Base-by-base conservation (phyloP, 306 rosid species). In the Cucumis hystrix region DNA sequence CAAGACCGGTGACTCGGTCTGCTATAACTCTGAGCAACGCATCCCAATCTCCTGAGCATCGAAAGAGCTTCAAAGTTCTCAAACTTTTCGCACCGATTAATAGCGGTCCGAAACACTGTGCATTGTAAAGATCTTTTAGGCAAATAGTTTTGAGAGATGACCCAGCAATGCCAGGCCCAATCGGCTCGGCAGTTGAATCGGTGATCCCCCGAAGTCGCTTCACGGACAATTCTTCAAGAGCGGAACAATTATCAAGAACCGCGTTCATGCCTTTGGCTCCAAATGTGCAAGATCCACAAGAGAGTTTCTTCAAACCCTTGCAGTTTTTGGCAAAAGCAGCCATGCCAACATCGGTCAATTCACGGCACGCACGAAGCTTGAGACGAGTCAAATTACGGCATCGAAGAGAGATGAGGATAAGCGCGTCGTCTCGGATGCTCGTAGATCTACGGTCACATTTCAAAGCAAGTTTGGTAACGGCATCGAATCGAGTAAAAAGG, bases 41-140 rank as follows among this genome's bases (percentile, higher is more conserved):
- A 60, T 96, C 99, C 99, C 99, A 96, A 72, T 96, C 99, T 6
- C 98, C 99, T 1, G 97, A 85, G 79, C 99, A 96, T 54, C 97
- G 82, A 85, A 84, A 92, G 28, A 96, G 96, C 82, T 96, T 96
- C 87, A 96, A 80, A 28, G 99, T 89, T 45, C 85, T 86, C 16
- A 96, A 79, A 79, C 86, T 91, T 82, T 91, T 96, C 1, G 99
- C 88, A 35, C 98, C 98, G 0, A 84, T 84, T 30, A 96, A 88
- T 52, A 96, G 87, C 13, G 96, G 92, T 3, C 94, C 96, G n/a
- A 96, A 96, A 79, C 96, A 92, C 80, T 91, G 98, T 10, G 97
- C 99, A 54, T 88, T 89, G 77, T 89, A 89, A 41, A 96, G 97
- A 79, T 96, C 99, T 79, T 96, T 96, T 35, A 96, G 68, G 87